Percentiles rank a stretch among this genome's conserved stretches.
Conservation (phyloP, 441 rosid species). For the Eruca vesicaria region DNA sequence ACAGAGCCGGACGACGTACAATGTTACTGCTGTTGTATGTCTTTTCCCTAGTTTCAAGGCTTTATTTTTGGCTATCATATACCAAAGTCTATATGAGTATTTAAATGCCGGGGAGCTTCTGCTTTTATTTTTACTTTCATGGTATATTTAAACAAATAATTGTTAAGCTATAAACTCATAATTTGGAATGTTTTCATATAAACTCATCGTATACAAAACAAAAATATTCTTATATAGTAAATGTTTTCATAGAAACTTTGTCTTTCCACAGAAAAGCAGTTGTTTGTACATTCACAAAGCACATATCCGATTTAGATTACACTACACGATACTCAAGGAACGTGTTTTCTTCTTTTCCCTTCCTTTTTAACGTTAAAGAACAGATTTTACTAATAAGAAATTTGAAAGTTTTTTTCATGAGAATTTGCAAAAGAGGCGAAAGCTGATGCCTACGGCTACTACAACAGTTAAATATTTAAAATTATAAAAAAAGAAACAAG, state of each 20-base stretch:
- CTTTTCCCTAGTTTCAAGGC: conserved; percentile 38
- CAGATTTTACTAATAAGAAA: background rate
- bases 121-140: background rate
- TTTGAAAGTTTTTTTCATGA: conserved; percentile 3
- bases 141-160: background rate
- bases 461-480: background rate
- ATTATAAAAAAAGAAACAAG: no score
- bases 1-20: background rate
- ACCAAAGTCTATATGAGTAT: background rate
- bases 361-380: conserved; percentile 4
- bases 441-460: conserved; percentile 21
- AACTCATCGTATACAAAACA: background rate
- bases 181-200: background rate
- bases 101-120: conserved; percentile 10
- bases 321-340: conserved; percentile 32
- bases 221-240: background rate
- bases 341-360: conserved; percentile 25
- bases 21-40: conserved; percentile 7
- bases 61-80: conserved; percentile 12
- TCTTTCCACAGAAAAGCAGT: conserved; percentile 14
- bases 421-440: conserved; percentile 30
- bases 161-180: background rate
- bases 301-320: conserved; percentile 30
- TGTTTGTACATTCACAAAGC: conserved; percentile 24
- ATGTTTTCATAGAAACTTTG: background rate